Conservation (phyloP, 306 rosid genomes). For the Quillaja saponaria region DNA sequence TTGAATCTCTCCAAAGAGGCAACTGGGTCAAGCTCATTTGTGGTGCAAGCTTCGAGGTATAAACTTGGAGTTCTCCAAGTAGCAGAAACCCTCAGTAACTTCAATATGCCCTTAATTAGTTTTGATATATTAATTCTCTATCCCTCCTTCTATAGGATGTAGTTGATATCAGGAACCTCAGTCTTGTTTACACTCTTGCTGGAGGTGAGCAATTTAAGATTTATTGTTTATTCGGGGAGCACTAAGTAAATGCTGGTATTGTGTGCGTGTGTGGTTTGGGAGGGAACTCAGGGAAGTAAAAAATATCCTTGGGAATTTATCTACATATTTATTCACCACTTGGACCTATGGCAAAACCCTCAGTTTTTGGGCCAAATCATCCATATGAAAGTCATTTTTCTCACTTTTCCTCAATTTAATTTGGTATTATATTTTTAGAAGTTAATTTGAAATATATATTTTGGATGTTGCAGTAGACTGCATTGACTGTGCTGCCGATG, state of each 20-base stretch:
- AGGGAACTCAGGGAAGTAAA: too few relatives aligned
- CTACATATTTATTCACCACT: neutral
- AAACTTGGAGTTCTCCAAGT: too few relatives aligned
- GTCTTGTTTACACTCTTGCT: slow-evolving; percentile 90
- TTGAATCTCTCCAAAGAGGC: slow-evolving; percentile 50
- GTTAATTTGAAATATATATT: slow-evolving; percentile 22
- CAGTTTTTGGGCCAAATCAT: neutral
- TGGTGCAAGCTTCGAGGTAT: slow-evolving; percentile 84
- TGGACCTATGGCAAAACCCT: neutral
- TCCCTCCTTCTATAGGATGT: slow-evolving; percentile 54
- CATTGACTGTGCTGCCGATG: slow-evolving; percentile 97
- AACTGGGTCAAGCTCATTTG: slow-evolving; percentile 71
- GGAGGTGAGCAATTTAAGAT: slow-evolving; percentile 53
- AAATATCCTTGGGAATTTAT: too few relatives aligned
- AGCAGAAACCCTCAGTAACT: too few relatives aligned
- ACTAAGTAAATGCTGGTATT: neutral
- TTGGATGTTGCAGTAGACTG: slow-evolving; percentile 94
- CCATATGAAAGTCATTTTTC: too few relatives aligned
- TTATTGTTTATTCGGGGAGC: neutral
- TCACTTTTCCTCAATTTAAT: neutral
- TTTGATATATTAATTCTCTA: too few relatives aligned
- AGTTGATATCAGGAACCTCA: slow-evolving; percentile 84
- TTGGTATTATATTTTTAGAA: neutral
- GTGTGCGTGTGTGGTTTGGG: too few relatives aligned
- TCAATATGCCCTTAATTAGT: too few relatives aligned